Evolutionary conservation across 108 stramenopile genomes (phyloP), one percentile per base, ranked within the genome.

Genomic region (Fistulifera pelliculosa): DNA sequence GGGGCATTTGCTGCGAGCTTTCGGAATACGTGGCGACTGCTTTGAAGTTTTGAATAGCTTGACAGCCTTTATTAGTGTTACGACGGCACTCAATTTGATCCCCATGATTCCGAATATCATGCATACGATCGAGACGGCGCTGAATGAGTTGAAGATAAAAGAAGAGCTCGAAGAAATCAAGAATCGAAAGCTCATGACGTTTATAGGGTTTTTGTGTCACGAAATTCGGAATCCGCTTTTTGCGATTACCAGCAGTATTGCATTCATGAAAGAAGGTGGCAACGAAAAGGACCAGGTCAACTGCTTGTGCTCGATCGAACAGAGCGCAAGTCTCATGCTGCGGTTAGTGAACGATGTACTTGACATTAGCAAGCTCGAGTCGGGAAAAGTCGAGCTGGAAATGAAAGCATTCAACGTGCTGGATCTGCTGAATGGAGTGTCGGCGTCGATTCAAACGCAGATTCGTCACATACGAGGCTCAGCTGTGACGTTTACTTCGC

Each of bases 331-430:
- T 44, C 58, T 70, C 15, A 70, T 70, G 69, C 38, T 70, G 17
- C 55, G 69, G 17, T 41, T 70, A n/a, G 69, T 64, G 41, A 70
- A 70, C 17, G 69, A 70, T 55, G 69, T 70, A 12, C 39, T 70
- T 38, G 69, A 70, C 25, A 52, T 70, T 31, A 50, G 47, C 48
- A 70, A 65, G 53, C 31, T 70, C 13, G 69, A 70, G 19, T 56
- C 63, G 22, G 69, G 69, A 6, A 70, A 70, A 22, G 41, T 70
- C 14, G 27, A 64, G 27, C 64, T 70, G 27, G 50, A 51, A 22
- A 3, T 22, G 26, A 17, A 27, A n/a, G 24, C 3, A 17, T 51
- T 51, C 12, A 22, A 51, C 12, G 17, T 51, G 2, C 50, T 16
- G 22, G 25, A 51, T 22, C 21, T 51, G 2, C 5, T 27, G 3